phyloP scores from a whole-genome alignment of 2,329 filamentous ascomycete species.

The Colletotrichum gigasporum region DNA sequence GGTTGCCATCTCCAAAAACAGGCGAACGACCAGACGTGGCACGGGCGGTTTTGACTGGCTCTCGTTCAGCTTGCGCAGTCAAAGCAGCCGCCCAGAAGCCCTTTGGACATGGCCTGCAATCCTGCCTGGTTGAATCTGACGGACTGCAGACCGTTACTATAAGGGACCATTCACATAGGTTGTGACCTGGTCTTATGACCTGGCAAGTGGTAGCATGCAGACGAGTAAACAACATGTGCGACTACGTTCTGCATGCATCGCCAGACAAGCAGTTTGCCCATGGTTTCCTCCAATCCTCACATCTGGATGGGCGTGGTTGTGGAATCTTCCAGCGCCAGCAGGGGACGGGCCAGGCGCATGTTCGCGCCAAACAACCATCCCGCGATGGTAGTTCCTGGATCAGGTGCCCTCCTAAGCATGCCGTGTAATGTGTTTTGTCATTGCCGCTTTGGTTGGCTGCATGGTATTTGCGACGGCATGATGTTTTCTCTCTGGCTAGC shows the following conservation, averaged over 20 bases:
- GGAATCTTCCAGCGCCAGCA: background rate
- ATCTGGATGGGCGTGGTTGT: background rate
- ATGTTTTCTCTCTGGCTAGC: background rate
- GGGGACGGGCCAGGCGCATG: background rate
- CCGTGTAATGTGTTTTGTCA: background rate
- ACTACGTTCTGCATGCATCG: background rate
- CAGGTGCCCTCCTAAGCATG: background rate
- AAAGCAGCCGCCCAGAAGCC: background rate
- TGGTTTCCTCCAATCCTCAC: background rate
- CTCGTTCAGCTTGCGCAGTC: background rate
- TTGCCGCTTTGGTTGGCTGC: background rate
- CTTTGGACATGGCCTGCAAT: background rate
- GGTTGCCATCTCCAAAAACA: background rate
- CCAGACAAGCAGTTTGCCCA: background rate
- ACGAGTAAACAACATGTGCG: background rate
- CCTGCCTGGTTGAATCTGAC: background rate
- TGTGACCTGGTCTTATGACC: background rate
- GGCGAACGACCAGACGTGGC: background rate
- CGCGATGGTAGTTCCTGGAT: background rate
- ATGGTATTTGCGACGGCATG: background rate
- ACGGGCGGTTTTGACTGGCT: constrained; percentile 10
- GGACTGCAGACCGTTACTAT: background rate
- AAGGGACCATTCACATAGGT: background rate
- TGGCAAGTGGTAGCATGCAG: constrained; percentile 2
- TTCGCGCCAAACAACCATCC: background rate